These are phyloP conservation scores for Gossypium sturtianum DNA, from an alignment of 345 rosid genomes.

Conservation along the genomic window DNA sequence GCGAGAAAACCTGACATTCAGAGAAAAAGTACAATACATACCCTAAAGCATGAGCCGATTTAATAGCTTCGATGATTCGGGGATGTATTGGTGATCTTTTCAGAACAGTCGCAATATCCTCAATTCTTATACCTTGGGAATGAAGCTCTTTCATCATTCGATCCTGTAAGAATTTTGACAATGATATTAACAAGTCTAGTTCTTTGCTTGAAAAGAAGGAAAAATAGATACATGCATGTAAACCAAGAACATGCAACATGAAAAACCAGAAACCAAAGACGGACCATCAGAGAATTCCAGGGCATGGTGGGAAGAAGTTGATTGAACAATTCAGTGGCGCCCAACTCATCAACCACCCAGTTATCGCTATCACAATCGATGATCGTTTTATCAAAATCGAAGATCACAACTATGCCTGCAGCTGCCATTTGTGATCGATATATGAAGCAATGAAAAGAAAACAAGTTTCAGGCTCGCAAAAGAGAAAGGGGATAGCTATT, in stretches of 20 bases:
- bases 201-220: background rate
- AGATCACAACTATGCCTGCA: constrained; percentile 42
- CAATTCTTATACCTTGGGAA: constrained; percentile 43
- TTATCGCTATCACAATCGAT: constrained; percentile 82
- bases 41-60: constrained; percentile 77
- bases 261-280: background rate
- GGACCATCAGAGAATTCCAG: constrained; percentile 78
- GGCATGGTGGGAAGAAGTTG: constrained; percentile 86
- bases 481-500: too few species aligned
- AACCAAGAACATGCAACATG: background rate
- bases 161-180: constrained; percentile 37
- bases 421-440: constrained; percentile 17
- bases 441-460: too few species aligned
- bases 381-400: constrained; percentile 84
- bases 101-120: constrained; percentile 47
- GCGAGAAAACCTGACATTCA: background rate
- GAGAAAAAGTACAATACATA: constrained; percentile 13
- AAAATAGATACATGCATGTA: background rate
- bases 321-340: constrained; percentile 63
- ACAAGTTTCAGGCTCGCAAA: too few species aligned
- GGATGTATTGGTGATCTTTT: constrained; percentile 58
- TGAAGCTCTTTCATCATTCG: constrained; percentile 75
- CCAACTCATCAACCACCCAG: constrained; percentile 71
- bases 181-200: background rate
- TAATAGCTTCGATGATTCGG: constrained; percentile 54